Evolutionary conservation across 169 alveolate genomes (phyloP), one percentile per base, ranked within the genome.

Genomic region (Amoebophrya sp.): DNA sequence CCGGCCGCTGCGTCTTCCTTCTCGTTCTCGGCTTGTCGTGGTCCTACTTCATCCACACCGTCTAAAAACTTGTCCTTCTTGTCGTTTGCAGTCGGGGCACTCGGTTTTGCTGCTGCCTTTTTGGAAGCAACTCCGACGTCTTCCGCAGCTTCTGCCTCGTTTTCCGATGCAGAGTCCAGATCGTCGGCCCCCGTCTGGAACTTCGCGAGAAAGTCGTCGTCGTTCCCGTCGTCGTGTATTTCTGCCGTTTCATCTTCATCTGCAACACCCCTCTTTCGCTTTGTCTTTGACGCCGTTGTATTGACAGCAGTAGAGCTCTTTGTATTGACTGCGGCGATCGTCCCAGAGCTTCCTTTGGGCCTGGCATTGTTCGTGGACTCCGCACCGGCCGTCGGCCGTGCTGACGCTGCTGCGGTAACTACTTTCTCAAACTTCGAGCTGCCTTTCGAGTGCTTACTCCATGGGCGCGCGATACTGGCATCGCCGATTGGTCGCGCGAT

Each of bases 401-500:
- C 69, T 40, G 29, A 38, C 15, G 88, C 69, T 48, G 70, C 48
- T n/a, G 43, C 41, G 15, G 92, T 1, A 34, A n/a, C 89, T 39
- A n/a, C 88, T 7, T 90, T 90, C 48, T 89, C 93, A 43, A 78
- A 91, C 42, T 92, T 94, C 18, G 94, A 78, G 18, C 92, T 69
- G 13, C 95, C 96, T 38, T 91, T 90, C 23, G 95, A 70, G 45
- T 93, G 90, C 29, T 89, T 94, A 23, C 95, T 91, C 95, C 95
- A 94, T 0, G 97, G 94, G 41, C 95, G 90, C 38, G 94, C 93
- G 10, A 94, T 92, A 18, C 90, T 91, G 7, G 94, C 95, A 88
- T 94, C 95, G 0, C 95, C 95, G 43, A 95, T 96, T 40, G 95
- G 93, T 69, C 87, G 91, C 20, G 97, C 97, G 90, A 39, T 93